Evolutionary conservation across 2,329 filamentous ascomycete genomes (phyloP), one percentile per base, ranked within the genome.

Genomic region (Cercospora sp.): DNA sequence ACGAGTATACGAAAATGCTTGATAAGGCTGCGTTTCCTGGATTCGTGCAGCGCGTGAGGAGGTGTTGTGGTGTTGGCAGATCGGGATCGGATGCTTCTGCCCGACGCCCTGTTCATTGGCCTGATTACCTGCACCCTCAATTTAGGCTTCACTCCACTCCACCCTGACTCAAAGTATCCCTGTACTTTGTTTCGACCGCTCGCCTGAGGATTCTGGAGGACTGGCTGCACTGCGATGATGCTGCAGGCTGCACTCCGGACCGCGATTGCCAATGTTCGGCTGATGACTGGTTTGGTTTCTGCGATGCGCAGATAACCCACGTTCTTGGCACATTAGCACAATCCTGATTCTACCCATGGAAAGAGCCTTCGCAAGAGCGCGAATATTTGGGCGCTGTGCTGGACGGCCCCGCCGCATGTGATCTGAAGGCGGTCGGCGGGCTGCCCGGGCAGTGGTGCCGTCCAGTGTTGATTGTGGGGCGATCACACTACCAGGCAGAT

Each of bases 1-100:
- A 53, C 48, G 48, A 53, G 42, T 28, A 28, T 53, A 53, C 48
- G 48, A 28, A 53, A 53, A 53, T 13, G 48, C 23, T 53, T 28
- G 48, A 53, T 30, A 53, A 28, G 23, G 48, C 48, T 16, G 23
- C 20, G 8, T 20, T 48, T 23, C 42, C 42, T 23, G 42, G 42
- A 23, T 48, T 48, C 42, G 42, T 48, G 42, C 42, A 48, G 3
- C 48, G 48, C 48, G 48, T 53, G 48, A 53, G 48, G 48, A 53
- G 48, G 48, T 53, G 48, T 53, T 53, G 48, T 53, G 48, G 23
- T 53, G 48, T 28, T 53, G 48, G 48, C 48, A 53, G 48, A 53
- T 53, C 23, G 48, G 23, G 23, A 53, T 53, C 48, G 48, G 48
- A 3, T n/a, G 48, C 12, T 26, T 26, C 48, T 28, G 48, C 48